Evolutionary conservation across 78 protist genomes (phyloP), one percentile per base, ranked within the genome.

Genomic region (Monosiga brevicollis): DNA sequence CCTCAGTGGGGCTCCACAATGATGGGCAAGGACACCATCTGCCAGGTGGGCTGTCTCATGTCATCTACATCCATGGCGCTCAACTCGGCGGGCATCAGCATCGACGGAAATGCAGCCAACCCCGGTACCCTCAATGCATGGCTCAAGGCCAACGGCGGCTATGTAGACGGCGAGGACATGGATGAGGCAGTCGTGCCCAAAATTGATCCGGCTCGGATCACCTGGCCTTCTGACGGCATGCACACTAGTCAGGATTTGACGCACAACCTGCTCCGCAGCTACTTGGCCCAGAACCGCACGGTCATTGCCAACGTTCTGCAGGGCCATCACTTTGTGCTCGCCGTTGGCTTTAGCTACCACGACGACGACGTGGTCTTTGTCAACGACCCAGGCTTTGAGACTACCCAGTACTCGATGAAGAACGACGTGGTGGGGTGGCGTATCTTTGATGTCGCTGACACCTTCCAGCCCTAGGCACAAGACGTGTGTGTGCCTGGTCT

Each of bases 1-100:
- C 29, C 84, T 0, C 15, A 1, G 70, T 81, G 84, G 84, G 75
- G 76, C 34, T 3, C 10, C 36, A 39, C 10, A 34, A 3, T 36
- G 42, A 81, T 81, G 76, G 79, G 1, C 23, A 1, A 1, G 55
- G 49, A 76, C 55, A 81, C 84, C 36, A 34, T 81, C 70, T 81
- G 84, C 62, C 39, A 73, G 26, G 49, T 37, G 38, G 84, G 84
- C 76, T 81, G 84, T n/a, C 55, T 41, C 62, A 81, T 81, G 84
- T 32, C 41, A 24, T 73, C 55, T 35, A 41, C 55, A 54, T 81
- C 84, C 55, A 81, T 81, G 84, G 84, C 76, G 32, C 54, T 81
- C 39, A 36, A 35, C 78, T 36, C 42, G 41, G 6, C 23, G 41
- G 22, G 40, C 41, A 35, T 73, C 24, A 1, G 1, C 22, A 35